phyloP scores from a whole-genome alignment of 192 early-diverging fungal genomes.

The Piromyces sp. region DNA sequence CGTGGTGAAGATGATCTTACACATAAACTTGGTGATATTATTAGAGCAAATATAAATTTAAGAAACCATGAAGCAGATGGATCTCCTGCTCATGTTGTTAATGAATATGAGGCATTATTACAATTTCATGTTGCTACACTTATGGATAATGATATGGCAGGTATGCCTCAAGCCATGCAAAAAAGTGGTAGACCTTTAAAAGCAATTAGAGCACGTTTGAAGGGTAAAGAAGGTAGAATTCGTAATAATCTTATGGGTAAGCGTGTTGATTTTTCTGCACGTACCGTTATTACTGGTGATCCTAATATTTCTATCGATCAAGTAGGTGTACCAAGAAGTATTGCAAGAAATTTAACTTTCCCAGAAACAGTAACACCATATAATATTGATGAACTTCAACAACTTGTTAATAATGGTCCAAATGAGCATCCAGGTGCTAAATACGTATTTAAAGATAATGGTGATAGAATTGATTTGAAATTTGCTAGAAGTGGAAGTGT shows the following conservation, averaged over 20 bases:
- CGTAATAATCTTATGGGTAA: constrained; percentile 99
- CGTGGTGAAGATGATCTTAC: constrained; percentile 91
- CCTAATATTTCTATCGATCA: constrained; percentile 94
- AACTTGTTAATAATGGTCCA: constrained; percentile 76
- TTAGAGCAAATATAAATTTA: constrained; percentile 81
- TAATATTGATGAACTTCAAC: constrained; percentile 79
- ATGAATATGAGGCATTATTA: constrained; percentile 70
- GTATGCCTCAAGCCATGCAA: constrained; percentile 76
- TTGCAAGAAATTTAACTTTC: constrained; percentile 91
- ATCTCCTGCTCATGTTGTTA: constrained; percentile 69
- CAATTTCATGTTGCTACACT: constrained; percentile 92
- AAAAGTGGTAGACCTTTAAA: constrained; percentile 90
- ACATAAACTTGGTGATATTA: constrained; percentile 75
- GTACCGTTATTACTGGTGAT: constrained; percentile 98
- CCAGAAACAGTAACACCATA: constrained; percentile 93
- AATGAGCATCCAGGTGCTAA: constrained; percentile 91
- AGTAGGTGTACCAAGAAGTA: constrained; percentile 92
- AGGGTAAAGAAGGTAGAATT: constrained; percentile 97
- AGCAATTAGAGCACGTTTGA: constrained; percentile 84
- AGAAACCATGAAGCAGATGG: constrained; percentile 66
- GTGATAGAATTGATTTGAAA: constrained; percentile 78
- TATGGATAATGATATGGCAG: constrained; percentile 93
- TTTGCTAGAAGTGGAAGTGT: constrained; percentile 70
- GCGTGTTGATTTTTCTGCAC: constrained; percentile 96
- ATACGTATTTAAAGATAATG: constrained; percentile 86